Base-by-base conservation (phyloP, 2,329 filamentous ascomycete genomes). In the Fusarium subtropicale region DNA sequence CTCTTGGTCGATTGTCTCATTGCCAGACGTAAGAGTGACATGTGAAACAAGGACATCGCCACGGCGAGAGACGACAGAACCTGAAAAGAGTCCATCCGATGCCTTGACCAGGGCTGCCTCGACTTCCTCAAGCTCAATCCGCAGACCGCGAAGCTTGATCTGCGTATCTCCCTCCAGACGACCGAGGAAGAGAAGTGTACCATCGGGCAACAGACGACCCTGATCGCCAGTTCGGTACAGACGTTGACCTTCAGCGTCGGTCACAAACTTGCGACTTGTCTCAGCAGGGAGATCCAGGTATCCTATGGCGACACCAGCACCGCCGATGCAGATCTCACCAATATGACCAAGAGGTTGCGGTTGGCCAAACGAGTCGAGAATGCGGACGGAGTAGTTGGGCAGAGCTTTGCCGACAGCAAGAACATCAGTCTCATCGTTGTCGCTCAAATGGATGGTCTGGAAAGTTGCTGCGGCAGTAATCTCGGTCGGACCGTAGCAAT, bases 51-150 rank as follows among this genome's bases (percentile, higher is more conserved):
- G 48, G 10, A 39, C 5, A 30, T 39, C 48, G 7, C 18, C n/a
- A 1, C 24, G 18, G 13, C 36, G 31, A 26, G 58, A 59, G 8
- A 61, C 58, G 15, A 61, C 45, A 3, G 58, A 31, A 18, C 56
- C 58, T 3, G 58, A 48, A 7, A 68, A 26, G 2, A 45, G 3
- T 1, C 65, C 59, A 10, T 64, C 34, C 0, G 65, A 47, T 2
- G 63, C 31, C 15, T 28, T 51, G 12, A 67, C 24, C 5, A 68
- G 44, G 1, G 65, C 45, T 7, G 38, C 53, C 24, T 69, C 66
- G 4, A 75, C 53, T 3, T 87, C 86, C 5, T 75, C 69, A 1
- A 87, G 72, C 16, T 87, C 84, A 26, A 86, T 79, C 1, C 82
- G 78, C 4, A 82, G 53, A 1, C 83, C 83, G 3, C 78, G 75